Conservation (phyloP, 108 stramenopile species). For the Heterococcus sp. region DNA sequence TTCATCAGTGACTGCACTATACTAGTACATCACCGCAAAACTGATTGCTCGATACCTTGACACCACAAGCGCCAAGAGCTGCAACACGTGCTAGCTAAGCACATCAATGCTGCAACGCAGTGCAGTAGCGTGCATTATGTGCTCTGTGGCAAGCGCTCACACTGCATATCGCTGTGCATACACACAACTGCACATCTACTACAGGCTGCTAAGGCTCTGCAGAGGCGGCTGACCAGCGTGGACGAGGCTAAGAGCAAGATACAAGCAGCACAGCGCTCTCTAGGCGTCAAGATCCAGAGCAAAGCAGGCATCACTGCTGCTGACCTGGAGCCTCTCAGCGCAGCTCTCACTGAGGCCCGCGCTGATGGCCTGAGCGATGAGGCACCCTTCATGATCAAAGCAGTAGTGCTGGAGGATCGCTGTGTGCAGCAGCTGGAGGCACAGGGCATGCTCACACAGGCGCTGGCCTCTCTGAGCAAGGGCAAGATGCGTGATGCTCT, state of each 20-base stretch:
- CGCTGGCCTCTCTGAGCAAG: constrained; percentile 40
- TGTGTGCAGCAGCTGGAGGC: constrained; percentile 45
- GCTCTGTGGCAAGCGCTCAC: too few species aligned
- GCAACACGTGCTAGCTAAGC: too few species aligned
- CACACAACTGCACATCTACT: not conserved
- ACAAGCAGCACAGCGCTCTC: constrained; percentile 14
- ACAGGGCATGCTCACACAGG: constrained; percentile 42
- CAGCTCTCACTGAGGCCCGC: constrained; percentile 27
- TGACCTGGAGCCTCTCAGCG: constrained; percentile 29
- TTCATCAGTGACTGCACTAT: too few species aligned
- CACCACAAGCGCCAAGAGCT: too few species aligned
- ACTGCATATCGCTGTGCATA: too few species aligned
- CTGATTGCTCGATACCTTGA: too few species aligned
- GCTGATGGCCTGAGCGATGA: constrained; percentile 21
- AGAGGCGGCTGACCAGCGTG: constrained; percentile 28
- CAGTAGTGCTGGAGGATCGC: constrained; percentile 25
- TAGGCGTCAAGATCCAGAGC: constrained; percentile 44
- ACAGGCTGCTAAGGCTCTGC: constrained; percentile 37
- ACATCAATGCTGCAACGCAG: too few species aligned
- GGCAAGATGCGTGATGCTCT: constrained; percentile 42
- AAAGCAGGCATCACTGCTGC: constrained; percentile 38
- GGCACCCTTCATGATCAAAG: constrained; percentile 31
- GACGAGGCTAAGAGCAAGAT: constrained; percentile 38
- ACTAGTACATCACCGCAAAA: too few species aligned
- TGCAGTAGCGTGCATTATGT: too few species aligned